Base-by-base conservation (phyloP, 768 basidiomycete genomes). In the Trametes sanguinea region DNA sequence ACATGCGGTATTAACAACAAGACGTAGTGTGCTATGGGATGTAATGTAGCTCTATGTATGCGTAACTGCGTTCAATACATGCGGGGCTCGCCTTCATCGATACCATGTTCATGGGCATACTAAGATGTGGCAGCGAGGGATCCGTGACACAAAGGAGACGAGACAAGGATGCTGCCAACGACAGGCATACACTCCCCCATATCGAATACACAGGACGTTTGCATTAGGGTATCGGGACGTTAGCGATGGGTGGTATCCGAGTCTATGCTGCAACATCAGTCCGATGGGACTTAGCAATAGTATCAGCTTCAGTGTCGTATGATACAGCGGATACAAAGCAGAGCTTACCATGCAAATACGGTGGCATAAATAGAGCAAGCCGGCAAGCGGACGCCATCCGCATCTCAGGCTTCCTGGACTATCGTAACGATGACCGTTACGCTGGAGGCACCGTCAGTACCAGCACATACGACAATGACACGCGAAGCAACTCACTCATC, bases 341-440 rank as follows among this genome's bases (percentile, higher is more conserved):
- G 10, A 17, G 27, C 45, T 27, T 8, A 46, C 45, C 45, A 22
- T 22, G 22, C 22, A n/a, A 46, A 17, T 46, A 27, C 6, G 22
- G 17, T 27, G 22, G 45, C 10, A 46, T 22, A 46, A 27, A 17
- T 22, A 46, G 45, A 17, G 22, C 16, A 17, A 5, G 5, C 16
- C 4, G 48, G 29, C 1, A 13, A 29, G 13, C 14, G 6, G 7
- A 33, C 4, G 46, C n/a, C 37, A 8, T 37, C 9, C 10, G 27
- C 11, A 88, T 62, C 76, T 73, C 4, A 37, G 6, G 82, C 84
- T 72, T 92, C 90, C 32, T 83, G 82, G 53, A 90, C 85, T 39
- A 91, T 76, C 14, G 82, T 84, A 43, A 89, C 84, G 32, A 90
- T 74, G 16, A 90, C 85, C 0, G 89, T 90, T 11, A 90, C 88